Evolutionary conservation across 805 yeast species (phyloP).

Genomic region (Candida chilensis): DNA sequence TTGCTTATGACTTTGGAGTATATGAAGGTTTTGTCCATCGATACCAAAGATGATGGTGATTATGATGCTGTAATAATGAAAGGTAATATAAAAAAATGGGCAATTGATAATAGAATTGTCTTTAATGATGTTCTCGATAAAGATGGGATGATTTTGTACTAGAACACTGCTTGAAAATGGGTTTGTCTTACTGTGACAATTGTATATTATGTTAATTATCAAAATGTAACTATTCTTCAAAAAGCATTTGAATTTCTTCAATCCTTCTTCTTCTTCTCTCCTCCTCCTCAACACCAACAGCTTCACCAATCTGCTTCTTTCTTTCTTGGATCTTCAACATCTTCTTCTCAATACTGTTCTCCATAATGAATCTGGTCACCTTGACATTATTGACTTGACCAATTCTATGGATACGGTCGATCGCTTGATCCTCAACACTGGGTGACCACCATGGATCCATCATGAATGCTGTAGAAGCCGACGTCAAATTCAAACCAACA

Average conservation of each 20-base stretch:
- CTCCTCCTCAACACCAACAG: slow-evolving; percentile 66
- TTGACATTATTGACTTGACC: slow-evolving; percentile 73
- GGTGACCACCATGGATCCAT: slow-evolving; percentile 99
- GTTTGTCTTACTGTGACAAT: no score
- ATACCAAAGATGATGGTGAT: slow-evolving; percentile 10
- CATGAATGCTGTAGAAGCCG: slow-evolving; percentile 77
- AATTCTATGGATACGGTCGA: slow-evolving; percentile 83
- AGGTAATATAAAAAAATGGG: slow-evolving; percentile 14
- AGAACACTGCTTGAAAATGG: no score
- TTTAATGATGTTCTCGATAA: slow-evolving; percentile 5
- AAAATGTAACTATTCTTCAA: slow-evolving; percentile 29
- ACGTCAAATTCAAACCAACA: slow-evolving; percentile 81
- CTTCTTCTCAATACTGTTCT: slow-evolving; percentile 76
- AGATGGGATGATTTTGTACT: slow-evolving; percentile 1
- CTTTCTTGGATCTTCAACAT: slow-evolving; percentile 85
- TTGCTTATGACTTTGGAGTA: slow-evolving; percentile 47
- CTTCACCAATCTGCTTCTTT: slow-evolving; percentile 74
- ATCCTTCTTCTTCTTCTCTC: slow-evolving; percentile 62
- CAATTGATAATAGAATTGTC: slow-evolving; percentile 5
- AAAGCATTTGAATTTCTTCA: slow-evolving; percentile 63
- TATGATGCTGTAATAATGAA: slow-evolving; percentile 12
- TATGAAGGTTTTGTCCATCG: slow-evolving; percentile 40
- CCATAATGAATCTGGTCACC: slow-evolving; percentile 74
- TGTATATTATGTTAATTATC: not conserved
- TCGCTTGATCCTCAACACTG: slow-evolving; percentile 84